phyloP scores from a whole-genome alignment of 2,329 filamentous ascomycete species.

The Exophiala sideris region DNA sequence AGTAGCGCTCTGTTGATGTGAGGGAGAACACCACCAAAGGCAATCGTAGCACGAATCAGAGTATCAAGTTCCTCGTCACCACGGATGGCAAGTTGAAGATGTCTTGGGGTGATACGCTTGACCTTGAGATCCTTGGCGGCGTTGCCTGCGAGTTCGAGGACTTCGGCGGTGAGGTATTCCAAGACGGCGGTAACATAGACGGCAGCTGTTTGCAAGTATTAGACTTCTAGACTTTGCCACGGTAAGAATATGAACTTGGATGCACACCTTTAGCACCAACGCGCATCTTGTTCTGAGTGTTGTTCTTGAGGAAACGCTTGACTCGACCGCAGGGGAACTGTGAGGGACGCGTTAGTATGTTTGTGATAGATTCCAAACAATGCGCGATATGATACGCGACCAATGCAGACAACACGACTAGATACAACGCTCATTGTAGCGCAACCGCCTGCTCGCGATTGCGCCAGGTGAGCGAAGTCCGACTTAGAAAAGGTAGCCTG shows the following conservation, averaged over 20 bases:
- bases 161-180: constrained; percentile 96
- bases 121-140: constrained; percentile 99
- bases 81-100: constrained; percentile 95
- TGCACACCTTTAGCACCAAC: constrained; percentile 78
- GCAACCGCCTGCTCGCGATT: constrained; percentile 5
- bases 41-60: constrained; percentile 94
- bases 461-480: constrained; percentile 8
- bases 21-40: constrained; percentile 94
- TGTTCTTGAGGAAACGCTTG: constrained; percentile 99
- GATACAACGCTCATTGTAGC: too few relatives aligned
- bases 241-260: background rate
- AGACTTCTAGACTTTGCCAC: constrained; percentile 26
- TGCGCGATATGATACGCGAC: background rate
- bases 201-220: constrained; percentile 56
- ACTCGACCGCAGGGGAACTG: constrained; percentile 99
- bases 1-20: constrained; percentile 98
- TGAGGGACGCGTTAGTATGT: constrained; percentile 12
- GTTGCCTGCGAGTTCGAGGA: constrained; percentile 95
- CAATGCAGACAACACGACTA: background rate
- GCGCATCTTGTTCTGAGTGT: constrained; percentile 99
- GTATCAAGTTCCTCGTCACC: constrained; percentile 98
- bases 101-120: constrained; percentile 98
- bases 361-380: background rate
- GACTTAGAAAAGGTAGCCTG: too few relatives aligned
- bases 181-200: constrained; percentile 98